Conservation (phyloP, 768 basidiomycete genomes). For the Neoboletus brunneissimus region DNA sequence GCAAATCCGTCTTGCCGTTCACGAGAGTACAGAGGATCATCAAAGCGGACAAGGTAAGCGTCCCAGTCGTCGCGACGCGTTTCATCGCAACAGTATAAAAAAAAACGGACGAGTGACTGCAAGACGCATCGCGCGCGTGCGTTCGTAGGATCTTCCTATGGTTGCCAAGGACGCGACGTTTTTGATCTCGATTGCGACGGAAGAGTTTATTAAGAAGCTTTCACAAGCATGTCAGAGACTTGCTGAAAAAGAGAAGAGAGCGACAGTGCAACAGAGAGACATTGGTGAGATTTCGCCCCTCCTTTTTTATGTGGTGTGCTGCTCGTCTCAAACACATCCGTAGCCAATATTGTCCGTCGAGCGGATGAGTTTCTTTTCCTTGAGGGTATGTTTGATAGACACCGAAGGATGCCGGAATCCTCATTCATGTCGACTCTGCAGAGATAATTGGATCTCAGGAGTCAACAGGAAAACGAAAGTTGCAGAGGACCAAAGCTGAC, state of each 20-base stretch:
- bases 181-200: conserved; percentile 78
- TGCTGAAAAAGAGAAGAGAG: conserved; percentile 67
- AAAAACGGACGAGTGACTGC: neutral
- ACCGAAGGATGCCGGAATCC: neutral
- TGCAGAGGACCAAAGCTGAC: conserved; percentile 28
- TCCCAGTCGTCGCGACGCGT: conserved; percentile 2
- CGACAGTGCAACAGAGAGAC: conserved; percentile 77
- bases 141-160: conserved; percentile 67
- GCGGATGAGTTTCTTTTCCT: conserved; percentile 78
- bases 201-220: conserved; percentile 81
- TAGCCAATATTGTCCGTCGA: conserved; percentile 61
- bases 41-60: conserved; percentile 75
- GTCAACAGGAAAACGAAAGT: conserved; percentile 43
- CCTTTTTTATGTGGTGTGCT: neutral
- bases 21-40: conserved; percentile 80
- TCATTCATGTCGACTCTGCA: conserved; percentile 22
- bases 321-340: neutral
- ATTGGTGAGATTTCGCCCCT: conserved; percentile 50
- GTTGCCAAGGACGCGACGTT: conserved; percentile 76
- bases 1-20: conserved; percentile 74
- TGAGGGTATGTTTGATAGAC: conserved; percentile 49
- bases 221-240: conserved; percentile 67
- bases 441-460: conserved; percentile 62
- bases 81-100: neutral
- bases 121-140: neutral